Evolutionary conservation across 1,139 yeast genomes (phyloP).

Genomic region (Pichia kudriavzevii): DNA sequence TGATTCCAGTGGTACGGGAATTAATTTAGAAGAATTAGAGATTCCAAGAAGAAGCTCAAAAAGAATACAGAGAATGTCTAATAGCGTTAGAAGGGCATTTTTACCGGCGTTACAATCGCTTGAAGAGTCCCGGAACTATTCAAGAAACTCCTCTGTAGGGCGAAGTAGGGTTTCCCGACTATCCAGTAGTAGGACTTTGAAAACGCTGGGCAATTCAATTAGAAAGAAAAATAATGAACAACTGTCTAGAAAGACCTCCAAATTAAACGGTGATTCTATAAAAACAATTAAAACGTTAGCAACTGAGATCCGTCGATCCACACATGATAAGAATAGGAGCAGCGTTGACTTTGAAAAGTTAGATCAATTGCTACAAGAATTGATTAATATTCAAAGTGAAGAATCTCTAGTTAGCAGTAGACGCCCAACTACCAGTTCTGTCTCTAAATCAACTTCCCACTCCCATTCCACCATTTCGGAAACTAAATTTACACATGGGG

Average conservation of each 20-base stretch:
- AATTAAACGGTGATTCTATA: conserved; percentile 1
- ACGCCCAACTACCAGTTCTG: neutral
- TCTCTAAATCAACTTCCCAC: too few species aligned
- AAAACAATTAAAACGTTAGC: conserved; percentile 8
- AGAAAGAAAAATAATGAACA: too few species aligned
- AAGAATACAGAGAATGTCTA: conserved; percentile 4
- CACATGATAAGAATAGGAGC: conserved; percentile 1
- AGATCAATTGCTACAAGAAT: conserved; percentile 9
- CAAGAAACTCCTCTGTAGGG: too few species aligned
- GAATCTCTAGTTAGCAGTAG: neutral
- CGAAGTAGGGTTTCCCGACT: too few species aligned
- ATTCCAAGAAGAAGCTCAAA: conserved; percentile 17
- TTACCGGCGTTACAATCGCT: too few species aligned
- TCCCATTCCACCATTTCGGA: too few species aligned
- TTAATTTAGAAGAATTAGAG: conserved; percentile 2
- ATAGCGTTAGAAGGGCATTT: neutral
- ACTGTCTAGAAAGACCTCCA: neutral
- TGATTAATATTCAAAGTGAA: conserved; percentile 3
- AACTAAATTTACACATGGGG: too few species aligned
- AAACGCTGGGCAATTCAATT: neutral
- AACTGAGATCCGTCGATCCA: conserved; percentile 4
- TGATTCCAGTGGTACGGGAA: neutral
- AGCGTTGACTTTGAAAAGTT: conserved; percentile 12
- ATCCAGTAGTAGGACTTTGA: neutral
- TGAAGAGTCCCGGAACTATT: too few species aligned